Base-by-base conservation (phyloP, 2,329 filamentous ascomycete species). In the Cercospora beticola region DNA sequence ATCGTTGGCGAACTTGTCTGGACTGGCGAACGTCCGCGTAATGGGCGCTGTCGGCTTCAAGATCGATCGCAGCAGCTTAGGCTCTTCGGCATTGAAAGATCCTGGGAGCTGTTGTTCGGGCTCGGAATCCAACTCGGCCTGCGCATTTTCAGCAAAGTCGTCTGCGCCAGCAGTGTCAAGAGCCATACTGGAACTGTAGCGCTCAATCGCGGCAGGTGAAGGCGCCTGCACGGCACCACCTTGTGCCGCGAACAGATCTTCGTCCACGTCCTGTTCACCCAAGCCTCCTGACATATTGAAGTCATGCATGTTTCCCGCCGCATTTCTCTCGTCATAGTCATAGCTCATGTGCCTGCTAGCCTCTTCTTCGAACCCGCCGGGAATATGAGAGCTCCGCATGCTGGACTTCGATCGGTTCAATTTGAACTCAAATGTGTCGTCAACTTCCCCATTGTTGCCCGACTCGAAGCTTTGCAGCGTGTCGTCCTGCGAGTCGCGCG, bases 291-390 rank as follows among this genome's bases (percentile, higher is more conserved):
- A 69, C 72, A 73, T 74, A 71, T 79, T 81, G 68, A 78, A 78
- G 70, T 86, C 83, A 66, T 82, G 81, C 75, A 83, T 68, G 21
- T 68, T 82, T 76, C 74, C 73, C 46, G 75, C 72, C 21, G 69
- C 68, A 33, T 62, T 70, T 43, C 66, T 59, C 64, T 87, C 83
- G 23, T 88, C 86, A 65, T 89, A 86, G 66, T 87, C 84, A 71
- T 86, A 85, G 56, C 62, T 68, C 57, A 71, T 57, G 52, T 70
- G 57, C 18, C 65, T 57, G 43, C 68, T 64, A 14, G 61, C n/a
- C 23, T 31, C 62, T 65, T 88, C 85, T 40, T 92, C 90, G 79
- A 97, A 98, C 0, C 92, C 89, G 60, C 95, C 94, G 5, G 94
- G 94, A 26, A 95, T 83, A 31, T 76, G 70, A n/a, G 67, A 65